Evolutionary conservation across 2,329 filamentous ascomycete genomes (phyloP).

Genomic region (Thielaviopsis punctulata): DNA sequence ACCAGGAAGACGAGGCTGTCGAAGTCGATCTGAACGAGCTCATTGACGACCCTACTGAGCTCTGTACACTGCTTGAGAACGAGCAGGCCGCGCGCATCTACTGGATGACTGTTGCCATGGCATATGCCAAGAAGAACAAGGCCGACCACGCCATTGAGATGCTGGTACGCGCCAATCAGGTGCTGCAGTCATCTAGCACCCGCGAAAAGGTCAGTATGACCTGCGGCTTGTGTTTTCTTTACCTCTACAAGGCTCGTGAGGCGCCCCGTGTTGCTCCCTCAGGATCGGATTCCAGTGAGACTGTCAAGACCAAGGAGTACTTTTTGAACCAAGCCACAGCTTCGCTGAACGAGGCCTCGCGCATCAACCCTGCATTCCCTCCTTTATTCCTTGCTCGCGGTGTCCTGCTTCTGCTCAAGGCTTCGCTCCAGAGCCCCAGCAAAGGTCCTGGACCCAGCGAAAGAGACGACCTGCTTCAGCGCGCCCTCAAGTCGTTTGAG

Average conservation of each 20-base stretch:
- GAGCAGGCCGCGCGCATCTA: slow-evolving; percentile 81
- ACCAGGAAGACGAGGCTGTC: slow-evolving; percentile 56
- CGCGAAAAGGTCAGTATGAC: slow-evolving; percentile 77
- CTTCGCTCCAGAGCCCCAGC: slow-evolving; percentile 64
- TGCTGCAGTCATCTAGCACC: slow-evolving; percentile 50
- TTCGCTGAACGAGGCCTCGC: slow-evolving; percentile 85
- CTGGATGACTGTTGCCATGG: slow-evolving; percentile 95
- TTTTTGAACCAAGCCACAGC: slow-evolving; percentile 83
- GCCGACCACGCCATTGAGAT: slow-evolving; percentile 68
- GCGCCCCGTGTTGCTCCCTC: slow-evolving; percentile 49
- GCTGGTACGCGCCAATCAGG: slow-evolving; percentile 55
- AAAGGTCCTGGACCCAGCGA: slow-evolving; percentile 27
- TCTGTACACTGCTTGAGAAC: slow-evolving; percentile 88
- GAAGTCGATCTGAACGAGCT: slow-evolving; percentile 87
- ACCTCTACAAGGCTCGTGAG: slow-evolving; percentile 74
- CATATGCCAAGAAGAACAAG: slow-evolving; percentile 91
- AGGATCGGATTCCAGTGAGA: slow-evolving; percentile 46
- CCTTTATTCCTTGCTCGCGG: slow-evolving; percentile 83
- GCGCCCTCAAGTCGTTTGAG: slow-evolving; percentile 84
- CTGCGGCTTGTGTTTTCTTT: slow-evolving; percentile 77
- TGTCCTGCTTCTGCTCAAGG: slow-evolving; percentile 71
- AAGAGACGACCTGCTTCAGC: slow-evolving; percentile 60
- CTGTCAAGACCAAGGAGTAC: slow-evolving; percentile 80
- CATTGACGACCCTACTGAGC: slow-evolving; percentile 81
- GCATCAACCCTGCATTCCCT: slow-evolving; percentile 81